phyloP scores from a whole-genome alignment of 2,329 filamentous ascomycete genomes.

The Microdochium paspali region DNA sequence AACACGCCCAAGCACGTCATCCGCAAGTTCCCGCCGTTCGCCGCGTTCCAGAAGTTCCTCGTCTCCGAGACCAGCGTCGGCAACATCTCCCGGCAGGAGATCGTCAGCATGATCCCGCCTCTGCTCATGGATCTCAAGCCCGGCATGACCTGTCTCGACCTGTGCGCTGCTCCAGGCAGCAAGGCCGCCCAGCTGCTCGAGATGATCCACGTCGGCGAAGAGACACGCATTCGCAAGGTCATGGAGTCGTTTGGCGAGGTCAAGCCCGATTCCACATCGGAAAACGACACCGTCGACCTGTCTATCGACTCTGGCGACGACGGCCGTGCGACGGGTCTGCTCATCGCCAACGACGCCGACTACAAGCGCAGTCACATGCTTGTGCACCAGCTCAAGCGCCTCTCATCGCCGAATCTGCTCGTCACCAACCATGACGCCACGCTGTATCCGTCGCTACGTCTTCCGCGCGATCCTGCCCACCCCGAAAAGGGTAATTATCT shows the following conservation, averaged over 20 bases:
- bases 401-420: conserved; percentile 92
- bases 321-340: conserved; percentile 79
- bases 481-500: conserved; percentile 60
- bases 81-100: conserved; percentile 95
- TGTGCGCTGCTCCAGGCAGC: conserved; percentile 94
- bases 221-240: conserved; percentile 69
- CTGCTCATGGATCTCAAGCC: conserved; percentile 85
- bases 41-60: conserved; percentile 93
- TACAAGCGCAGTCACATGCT: conserved; percentile 97
- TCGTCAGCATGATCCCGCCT: conserved; percentile 98
- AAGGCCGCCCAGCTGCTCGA: conserved; percentile 94
- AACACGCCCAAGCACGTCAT: conserved; percentile 95
- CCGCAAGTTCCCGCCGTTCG: conserved; percentile 86
- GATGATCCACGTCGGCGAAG: conserved; percentile 87
- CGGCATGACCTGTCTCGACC: conserved; percentile 86
- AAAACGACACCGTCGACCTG: conserved; percentile 47
- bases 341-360: conserved; percentile 93
- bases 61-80: conserved; percentile 95
- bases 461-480: conserved; percentile 52
- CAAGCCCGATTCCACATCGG: conserved; percentile 5
- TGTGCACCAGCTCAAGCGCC: conserved; percentile 92
- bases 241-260: conserved; percentile 45
- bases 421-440: conserved; percentile 98
- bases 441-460: conserved; percentile 83
- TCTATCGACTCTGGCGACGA: conserved; percentile 57